Base-by-base conservation (phyloP, 2,329 filamentous ascomycete genomes). In the Tolypocladium inflatum region DNA sequence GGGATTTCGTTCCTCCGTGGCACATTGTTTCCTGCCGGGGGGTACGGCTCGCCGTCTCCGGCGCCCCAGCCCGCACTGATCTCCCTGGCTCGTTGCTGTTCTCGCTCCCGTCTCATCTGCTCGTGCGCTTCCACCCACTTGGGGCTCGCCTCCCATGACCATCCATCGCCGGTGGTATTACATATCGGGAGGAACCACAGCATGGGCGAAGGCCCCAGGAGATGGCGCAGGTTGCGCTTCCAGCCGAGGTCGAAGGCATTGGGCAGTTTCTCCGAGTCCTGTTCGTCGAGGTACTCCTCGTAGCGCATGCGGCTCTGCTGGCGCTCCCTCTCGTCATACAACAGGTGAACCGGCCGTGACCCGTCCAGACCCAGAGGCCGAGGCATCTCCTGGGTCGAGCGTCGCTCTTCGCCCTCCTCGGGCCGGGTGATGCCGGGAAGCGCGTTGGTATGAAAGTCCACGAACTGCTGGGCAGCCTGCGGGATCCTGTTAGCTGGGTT, bases 161-260 rank as follows among this genome's bases (percentile, higher is more conserved):
- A 99, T 26, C 94, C 94, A 70, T 99, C 90, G 39, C 93, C 93
- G 0, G 85, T 89, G 2, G 91, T 96, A 67, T 89, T 97, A 71
- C 83, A 85, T 52, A 97, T 76, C 0, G 94, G 94, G 1, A 97
- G 61, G 35, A 80, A 75, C 93, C 94, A 97, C 10, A 94, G 77
- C 33, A 83, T 73, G 1, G 85, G 86, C 1, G 77, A 83, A 0
- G 84, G 82, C 0, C 94, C 94, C 63, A 99, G 91, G 2, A 99
- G 80, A 69, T 96, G 90, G 1, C 75, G 69, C 6, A 97, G 72
- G 70, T 99, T 99, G 48, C 81, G 82, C 59, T 82, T 85, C 81
- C 87, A 88, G 59, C 94, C 94, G 2, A 96, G 83, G 66, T 99
- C 90, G 67, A 99, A 99, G 2, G 92, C 94, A 68, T 94, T 92